Conservation (phyloP, 768 basidiomycete species). For the Boletus rubropictus region DNA sequence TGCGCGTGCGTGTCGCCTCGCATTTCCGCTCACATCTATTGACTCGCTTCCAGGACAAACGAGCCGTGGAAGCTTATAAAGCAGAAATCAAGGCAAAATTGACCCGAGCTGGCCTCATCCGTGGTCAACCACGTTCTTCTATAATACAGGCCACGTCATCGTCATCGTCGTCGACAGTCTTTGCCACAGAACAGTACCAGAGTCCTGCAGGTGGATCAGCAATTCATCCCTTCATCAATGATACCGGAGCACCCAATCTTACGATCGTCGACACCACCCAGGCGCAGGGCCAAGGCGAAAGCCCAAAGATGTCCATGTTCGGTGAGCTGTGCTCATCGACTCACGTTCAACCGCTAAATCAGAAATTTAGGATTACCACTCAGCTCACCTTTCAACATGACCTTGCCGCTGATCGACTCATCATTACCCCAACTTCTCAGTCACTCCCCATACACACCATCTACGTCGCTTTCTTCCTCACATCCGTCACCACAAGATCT, state of each 20-base stretch:
- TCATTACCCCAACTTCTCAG: constrained; percentile 24
- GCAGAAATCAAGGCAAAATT: constrained; percentile 79
- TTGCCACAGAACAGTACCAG: constrained; percentile 28
- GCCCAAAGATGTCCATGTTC: constrained; percentile 27
- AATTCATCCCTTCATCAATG: constrained; percentile 19
- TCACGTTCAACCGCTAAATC: constrained; percentile 10
- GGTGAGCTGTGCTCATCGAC: constrained; percentile 14
- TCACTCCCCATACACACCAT: constrained; percentile 33
- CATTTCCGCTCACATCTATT: constrained; percentile 11
- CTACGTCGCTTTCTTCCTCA: constrained; percentile 30
- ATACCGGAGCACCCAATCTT: constrained; percentile 19
- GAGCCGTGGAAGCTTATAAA: constrained; percentile 76
- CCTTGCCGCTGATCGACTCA: constrained; percentile 25
- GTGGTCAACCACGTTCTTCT: constrained; percentile 70
- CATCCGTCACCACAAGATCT: constrained; percentile 32
- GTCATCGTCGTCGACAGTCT: constrained; percentile 30
- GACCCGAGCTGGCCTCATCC: constrained; percentile 70
- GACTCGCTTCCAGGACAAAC: constrained; percentile 58
- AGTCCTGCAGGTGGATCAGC: constrained; percentile 17
- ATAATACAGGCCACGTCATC: constrained; percentile 36
- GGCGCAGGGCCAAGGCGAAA: constrained; percentile 17
- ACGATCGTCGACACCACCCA: constrained; percentile 18
- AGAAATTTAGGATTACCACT: constrained; percentile 19
- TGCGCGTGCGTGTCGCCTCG: constrained; percentile 52
- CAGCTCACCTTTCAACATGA: constrained; percentile 29